Evolutionary conservation across 2,329 filamentous ascomycete species (phyloP), one percentile per base, ranked within the genome.

Genomic region (Trichoderma aggressivum): DNA sequence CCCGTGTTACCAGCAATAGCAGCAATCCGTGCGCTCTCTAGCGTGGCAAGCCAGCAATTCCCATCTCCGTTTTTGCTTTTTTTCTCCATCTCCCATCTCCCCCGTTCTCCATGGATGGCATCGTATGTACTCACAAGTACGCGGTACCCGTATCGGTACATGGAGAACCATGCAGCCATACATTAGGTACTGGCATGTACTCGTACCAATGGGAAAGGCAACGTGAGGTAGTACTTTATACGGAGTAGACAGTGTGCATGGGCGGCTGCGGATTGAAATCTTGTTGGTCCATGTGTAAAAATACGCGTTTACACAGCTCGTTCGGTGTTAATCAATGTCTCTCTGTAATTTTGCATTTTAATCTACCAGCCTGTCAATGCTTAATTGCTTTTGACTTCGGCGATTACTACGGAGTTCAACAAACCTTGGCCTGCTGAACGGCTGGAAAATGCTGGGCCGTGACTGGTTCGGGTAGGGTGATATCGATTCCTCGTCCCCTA

Each of bases 361-460:
- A 43, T 43, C 7, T 10, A 43, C 18, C n/a, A n/a, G n/a, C n/a
- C 30, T 5, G 43, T 50, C 26, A 28, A 28, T 28, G 47, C 8
- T 18, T 60, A 5, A 26, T 43, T 30, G n/a, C 11, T 14, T n/a
- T 39, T 14, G 34, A 63, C 60, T 30, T 65, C 62, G 62, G 47
- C 62, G 62, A 65, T 34, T 39, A 56, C 32, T 43, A 53, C 53
- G 63, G 50, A 18, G 26, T 34, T 28, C 34, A 59, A 59, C 24
- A 59, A 59, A 59, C 64, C 64, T 67, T 59, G 64, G 47, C 64
- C 55, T 59, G 64, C 64, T 67, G 64, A 67, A 59, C 28, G 36
- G 36, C 34, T 30, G 53, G 34, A 16, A 39, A 21, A 21, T 18
- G 24, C 18, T 34, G 63, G n/a, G 21, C n/a, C 24, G 18, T 66